A percentile compares a stretch with the other conserved stretches of the same genome.
These are phyloP conservation scores for Leccinum insolens DNA, from an alignment of 1,284 basidiomycete genomes.

Conservation along the genomic window DNA sequence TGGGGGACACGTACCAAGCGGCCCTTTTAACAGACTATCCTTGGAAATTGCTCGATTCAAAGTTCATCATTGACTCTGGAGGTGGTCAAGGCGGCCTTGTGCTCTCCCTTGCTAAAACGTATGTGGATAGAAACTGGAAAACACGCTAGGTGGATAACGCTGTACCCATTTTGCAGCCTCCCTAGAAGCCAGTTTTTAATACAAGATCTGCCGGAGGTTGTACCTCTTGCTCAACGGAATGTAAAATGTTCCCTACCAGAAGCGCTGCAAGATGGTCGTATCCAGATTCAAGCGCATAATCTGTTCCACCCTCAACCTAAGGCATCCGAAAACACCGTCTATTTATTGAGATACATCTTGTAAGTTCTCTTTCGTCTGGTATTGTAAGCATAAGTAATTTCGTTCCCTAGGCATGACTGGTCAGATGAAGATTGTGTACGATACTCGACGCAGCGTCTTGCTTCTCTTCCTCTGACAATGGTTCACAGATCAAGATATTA, in stretches of 20 bases:
- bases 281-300: constrained; percentile 8
- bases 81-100: constrained; percentile 14
- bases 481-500: constrained; percentile 4
- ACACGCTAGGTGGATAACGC: not conserved
- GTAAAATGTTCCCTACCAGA: constrained; percentile 5
- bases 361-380: not conserved
- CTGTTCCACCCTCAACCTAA: constrained; percentile 8
- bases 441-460: not conserved
- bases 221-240: constrained; percentile 8
- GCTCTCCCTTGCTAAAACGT: constrained; percentile 12
- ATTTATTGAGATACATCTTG: constrained; percentile 13
- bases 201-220: constrained; percentile 11
- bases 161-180: not conserved
- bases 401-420: constrained; percentile 6
- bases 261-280: constrained; percentile 9
- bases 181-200: constrained; percentile 8
- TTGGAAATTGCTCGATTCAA: constrained; percentile 7
- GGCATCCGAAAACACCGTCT: not conserved
- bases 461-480: not conserved
- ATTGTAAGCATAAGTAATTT: not conserved
- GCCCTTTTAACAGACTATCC: constrained; percentile 13
- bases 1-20: constrained; percentile 12
- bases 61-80: constrained; percentile 6
- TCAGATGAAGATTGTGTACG: constrained; percentile 13
- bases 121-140: not conserved